Percentiles rank a stretch among this genome's conserved stretches.
phyloP scores from a whole-genome alignment of 1,139 yeast species.

The Geotrichum cucujoidarum region DNA sequence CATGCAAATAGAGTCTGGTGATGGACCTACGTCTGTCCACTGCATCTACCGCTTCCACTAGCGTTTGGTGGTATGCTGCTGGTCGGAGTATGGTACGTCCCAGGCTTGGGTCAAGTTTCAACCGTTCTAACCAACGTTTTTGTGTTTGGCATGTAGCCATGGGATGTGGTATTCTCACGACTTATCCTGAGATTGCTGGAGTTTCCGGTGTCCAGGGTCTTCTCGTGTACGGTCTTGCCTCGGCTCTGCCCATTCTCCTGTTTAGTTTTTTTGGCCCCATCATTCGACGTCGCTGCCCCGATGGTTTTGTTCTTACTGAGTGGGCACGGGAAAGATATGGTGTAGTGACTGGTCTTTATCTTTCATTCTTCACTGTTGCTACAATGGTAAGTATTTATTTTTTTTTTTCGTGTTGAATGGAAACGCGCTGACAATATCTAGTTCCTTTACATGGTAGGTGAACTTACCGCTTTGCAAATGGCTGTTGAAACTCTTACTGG shows the following conservation, averaged over 20 bases:
- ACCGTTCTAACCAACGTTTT: neutral
- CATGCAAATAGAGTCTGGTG: no score
- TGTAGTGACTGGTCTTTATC: constrained; percentile 59
- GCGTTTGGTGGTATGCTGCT: neutral
- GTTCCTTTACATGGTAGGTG: constrained; percentile 85
- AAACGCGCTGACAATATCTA: constrained; percentile 80
- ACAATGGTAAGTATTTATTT: constrained; percentile 45
- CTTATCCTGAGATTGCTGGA: constrained; percentile 84
- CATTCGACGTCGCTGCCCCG: constrained; percentile 73
- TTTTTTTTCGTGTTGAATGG: constrained; percentile 59
- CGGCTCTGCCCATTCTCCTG: constrained; percentile 76
- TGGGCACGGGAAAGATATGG: constrained; percentile 89
- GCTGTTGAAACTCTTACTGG: constrained; percentile 79
- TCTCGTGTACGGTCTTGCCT: constrained; percentile 73
- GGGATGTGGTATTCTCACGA: constrained; percentile 86
- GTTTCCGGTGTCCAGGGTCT: constrained; percentile 84
- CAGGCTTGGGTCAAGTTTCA: neutral
- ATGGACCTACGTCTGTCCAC: no score
- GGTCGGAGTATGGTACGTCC: neutral
- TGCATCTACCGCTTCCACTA: neutral
- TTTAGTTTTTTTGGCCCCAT: constrained; percentile 81
- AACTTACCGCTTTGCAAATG: constrained; percentile 69
- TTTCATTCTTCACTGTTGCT: constrained; percentile 76
- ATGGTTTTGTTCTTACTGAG: constrained; percentile 89
- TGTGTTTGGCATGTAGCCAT: constrained; percentile 57